phyloP scores from a whole-genome alignment of 1,139 yeast species.

The Yamadazyma epiphylla region DNA sequence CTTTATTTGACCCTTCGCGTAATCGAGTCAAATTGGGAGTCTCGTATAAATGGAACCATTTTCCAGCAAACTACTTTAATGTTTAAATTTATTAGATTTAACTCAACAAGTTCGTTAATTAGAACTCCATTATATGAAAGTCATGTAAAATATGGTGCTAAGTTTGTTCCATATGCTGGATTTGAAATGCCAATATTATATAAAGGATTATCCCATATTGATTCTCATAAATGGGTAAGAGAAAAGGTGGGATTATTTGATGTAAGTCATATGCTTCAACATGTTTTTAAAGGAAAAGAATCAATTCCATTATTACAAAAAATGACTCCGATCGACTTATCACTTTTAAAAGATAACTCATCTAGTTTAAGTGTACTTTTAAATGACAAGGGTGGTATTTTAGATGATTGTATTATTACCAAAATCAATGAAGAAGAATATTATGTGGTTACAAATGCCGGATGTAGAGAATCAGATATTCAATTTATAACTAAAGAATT shows the following conservation, averaged over 20 bases:
- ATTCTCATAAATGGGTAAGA: constrained; percentile 94
- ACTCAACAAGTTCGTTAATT: constrained; percentile 26
- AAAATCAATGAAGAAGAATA: constrained; percentile 74
- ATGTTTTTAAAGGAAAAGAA: constrained; percentile 64
- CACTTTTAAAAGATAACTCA: constrained; percentile 48
- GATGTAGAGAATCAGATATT: constrained; percentile 80
- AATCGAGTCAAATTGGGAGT: constrained; percentile 1
- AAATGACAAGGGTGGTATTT: constrained; percentile 73
- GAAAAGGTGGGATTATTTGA: constrained; percentile 85
- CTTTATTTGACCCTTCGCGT: background rate
- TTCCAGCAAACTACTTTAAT: too few species aligned
- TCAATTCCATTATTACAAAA: constrained; percentile 69
- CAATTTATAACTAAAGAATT: constrained; percentile 57
- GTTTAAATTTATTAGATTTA: constrained; percentile 21
- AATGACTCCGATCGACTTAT: constrained; percentile 82
- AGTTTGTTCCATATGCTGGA: constrained; percentile 94
- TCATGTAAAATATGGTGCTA: constrained; percentile 77
- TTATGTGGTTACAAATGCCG: constrained; percentile 96
- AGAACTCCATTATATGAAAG: constrained; percentile 83
- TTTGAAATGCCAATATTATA: constrained; percentile 91
- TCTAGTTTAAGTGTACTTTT: constrained; percentile 79
- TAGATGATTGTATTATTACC: constrained; percentile 91
- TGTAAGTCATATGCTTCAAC: constrained; percentile 97
- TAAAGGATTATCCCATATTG: constrained; percentile 77
- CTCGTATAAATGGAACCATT: too few species aligned